A percentile compares a stretch with the other conserved stretches of the same genome.
phyloP scores from a whole-genome alignment of 495 filamentous ascomycete genomes.

The Haplographium delicatum region DNA sequence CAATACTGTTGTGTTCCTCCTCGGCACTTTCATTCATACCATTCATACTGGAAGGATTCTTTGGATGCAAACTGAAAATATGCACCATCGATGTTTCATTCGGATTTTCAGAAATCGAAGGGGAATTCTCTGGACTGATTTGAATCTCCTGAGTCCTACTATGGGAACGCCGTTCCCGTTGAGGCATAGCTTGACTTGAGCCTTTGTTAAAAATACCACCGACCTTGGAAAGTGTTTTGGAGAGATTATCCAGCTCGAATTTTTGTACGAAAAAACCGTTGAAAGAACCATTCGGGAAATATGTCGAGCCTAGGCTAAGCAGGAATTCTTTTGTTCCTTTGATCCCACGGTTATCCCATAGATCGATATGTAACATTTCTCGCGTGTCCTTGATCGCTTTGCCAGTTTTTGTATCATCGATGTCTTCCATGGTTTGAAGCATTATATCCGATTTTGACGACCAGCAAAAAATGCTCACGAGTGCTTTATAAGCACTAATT shows the following conservation, averaged over 20 bases:
- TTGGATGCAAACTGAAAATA: no score
- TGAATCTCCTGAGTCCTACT: no score
- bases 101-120: no score
- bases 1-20: no score
- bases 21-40: no score
- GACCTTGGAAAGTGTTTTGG: background rate
- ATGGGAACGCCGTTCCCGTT: no score
- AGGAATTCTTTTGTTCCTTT: constrained; percentile 21
- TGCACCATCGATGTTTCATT: no score
- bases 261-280: constrained; percentile 20
- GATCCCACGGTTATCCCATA: constrained; percentile 15
- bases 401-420: background rate
- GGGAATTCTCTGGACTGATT: no score
- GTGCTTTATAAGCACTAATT: constrained; percentile 17
- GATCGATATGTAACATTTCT: constrained; percentile 3
- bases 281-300: constrained; percentile 7
- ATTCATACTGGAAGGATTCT: no score
- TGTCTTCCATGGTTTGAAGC: background rate
- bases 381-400: background rate
- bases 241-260: constrained; percentile 6
- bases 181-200: no score
- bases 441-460: constrained; percentile 15
- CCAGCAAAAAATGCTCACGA: constrained; percentile 20
- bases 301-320: constrained; percentile 11
- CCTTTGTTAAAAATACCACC: no score